Conservation (phyloP, 2,329 filamentous ascomycete genomes). For the Apiospora sp. region DNA sequence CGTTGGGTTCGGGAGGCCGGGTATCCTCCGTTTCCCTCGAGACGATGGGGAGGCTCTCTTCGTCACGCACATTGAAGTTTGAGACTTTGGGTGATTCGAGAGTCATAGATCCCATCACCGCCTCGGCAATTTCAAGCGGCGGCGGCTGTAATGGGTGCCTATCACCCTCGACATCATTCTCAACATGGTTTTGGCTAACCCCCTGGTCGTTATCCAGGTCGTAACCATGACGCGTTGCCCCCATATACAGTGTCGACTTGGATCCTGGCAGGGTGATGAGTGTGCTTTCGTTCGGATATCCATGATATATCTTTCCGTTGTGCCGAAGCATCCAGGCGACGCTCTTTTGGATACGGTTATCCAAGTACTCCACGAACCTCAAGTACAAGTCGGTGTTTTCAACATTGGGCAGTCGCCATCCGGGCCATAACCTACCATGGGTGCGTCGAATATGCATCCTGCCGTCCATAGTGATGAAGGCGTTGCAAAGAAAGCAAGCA, state of each 20-base stretch:
- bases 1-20: too few relatives aligned
- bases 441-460: constrained; percentile 49
- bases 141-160: rapidly evolving
- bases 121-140: neutral
- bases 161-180: too few relatives aligned
- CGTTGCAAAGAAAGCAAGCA: constrained; percentile 59
- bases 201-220: too few relatives aligned
- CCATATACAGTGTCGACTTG: constrained; percentile 24
- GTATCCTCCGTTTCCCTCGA: too few relatives aligned
- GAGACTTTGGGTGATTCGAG: neutral
- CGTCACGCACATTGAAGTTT: too few relatives aligned
- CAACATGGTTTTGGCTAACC: neutral
- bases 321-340: too few relatives aligned
- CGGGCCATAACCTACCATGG: constrained; percentile 54
- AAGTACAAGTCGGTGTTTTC: constrained; percentile 13
- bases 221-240: too few relatives aligned
- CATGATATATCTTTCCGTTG: too few relatives aligned
- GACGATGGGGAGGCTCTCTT: too few relatives aligned
- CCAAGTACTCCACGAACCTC: constrained; percentile 31
- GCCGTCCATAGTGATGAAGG: constrained; percentile 52
- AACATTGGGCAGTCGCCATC: constrained; percentile 51
- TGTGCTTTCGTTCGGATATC: constrained; percentile 33
- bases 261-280: constrained; percentile 28
- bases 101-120: too few relatives aligned
- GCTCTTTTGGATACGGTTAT: constrained; percentile 22